A percentile compares a stretch with the other conserved stretches of the same genome.
These are phyloP conservation scores for Fusarium sp. DNA, from an alignment of 2,329 filamentous ascomycete genomes.

Conservation along the genomic window DNA sequence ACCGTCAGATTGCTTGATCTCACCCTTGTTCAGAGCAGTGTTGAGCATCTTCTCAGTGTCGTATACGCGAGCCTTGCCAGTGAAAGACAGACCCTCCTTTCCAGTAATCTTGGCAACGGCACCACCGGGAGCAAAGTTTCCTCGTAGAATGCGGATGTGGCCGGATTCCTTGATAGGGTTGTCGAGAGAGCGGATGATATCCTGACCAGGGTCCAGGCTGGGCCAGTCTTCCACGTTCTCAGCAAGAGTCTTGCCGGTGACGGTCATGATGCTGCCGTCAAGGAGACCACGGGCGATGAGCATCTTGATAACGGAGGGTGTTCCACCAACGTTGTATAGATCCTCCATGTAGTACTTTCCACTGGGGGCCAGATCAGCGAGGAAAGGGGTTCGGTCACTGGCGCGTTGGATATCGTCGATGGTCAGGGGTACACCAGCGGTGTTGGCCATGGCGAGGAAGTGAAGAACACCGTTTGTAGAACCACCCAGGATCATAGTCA, in stretches of 20 bases:
- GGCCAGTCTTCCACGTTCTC: constrained; percentile 83
- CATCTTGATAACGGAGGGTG: constrained; percentile 85
- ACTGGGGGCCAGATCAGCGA: constrained; percentile 84
- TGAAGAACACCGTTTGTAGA: constrained; percentile 90
- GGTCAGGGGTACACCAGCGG: constrained; percentile 77
- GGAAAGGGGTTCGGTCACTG: constrained; percentile 82
- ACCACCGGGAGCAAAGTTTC: constrained; percentile 87
- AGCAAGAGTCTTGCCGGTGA: constrained; percentile 84
- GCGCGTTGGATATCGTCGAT: constrained; percentile 85
- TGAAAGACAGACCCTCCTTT: constrained; percentile 87
- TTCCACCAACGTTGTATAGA: constrained; percentile 84
- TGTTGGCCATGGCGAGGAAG: constrained; percentile 88
- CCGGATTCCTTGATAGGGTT: constrained; percentile 81
- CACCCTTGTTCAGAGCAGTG: constrained; percentile 75
- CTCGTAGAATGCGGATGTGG: constrained; percentile 86
- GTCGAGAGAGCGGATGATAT: constrained; percentile 83
- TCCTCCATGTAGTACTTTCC: constrained; percentile 90
- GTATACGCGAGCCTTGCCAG: constrained; percentile 82
- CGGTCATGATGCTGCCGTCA: constrained; percentile 79
- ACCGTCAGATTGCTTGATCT: constrained; percentile 63
- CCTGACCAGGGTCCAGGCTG: constrained; percentile 78
- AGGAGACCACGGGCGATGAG: constrained; percentile 79
- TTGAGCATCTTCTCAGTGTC: constrained; percentile 85
- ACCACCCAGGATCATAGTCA: constrained; percentile 92
- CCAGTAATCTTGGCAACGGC: constrained; percentile 97